Evolutionary conservation across 2,329 filamentous ascomycete species (phyloP), one percentile per base, ranked within the genome.

Genomic region (Diplocarpon mali): DNA sequence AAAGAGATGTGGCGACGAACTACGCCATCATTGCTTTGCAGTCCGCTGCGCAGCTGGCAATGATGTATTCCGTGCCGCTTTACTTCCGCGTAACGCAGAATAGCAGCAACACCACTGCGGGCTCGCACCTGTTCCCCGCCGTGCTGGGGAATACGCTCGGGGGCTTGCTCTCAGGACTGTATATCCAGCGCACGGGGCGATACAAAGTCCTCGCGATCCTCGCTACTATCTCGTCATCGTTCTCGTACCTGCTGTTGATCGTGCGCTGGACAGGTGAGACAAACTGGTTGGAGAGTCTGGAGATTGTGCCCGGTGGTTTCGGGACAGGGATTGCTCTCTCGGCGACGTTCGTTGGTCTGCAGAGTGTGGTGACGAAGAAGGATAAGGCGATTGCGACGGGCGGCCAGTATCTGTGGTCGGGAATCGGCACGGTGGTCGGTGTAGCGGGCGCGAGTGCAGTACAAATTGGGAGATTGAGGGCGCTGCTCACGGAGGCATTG

Each of bases 101-200:
- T 0, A 71, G 70, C 2, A 76, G 74, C 0, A 76, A 73, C 36
- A 77, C 79, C 0, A 63, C 66, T 1, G 78, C 80, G 0, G 72
- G 72, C 0, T 62, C 73, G 0, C 77, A 84, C 53, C 65, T 87
- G 0, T 69, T 85, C 34, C 82, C 82, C 0, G 76, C 81, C 0
- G 79, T 86, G 0, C 62, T 74, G 0, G 82, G 81, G 0, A 85
- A 86, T 53, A 75, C 80, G 0, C 47, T 76, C 1, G 81, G 80
- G 1, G 78, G 78, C 0, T 63, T 86, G 2, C 35, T 79, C 0
- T 70, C 78, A 0, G 81, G 82, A 0, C 54, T 50, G 13, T 7
- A 38, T 17, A 39, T 43, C 15, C 38, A 37, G 35, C 72, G 69
- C 15, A 82, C 76, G 0, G 78, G 79, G 0, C 66, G 67, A 1